These are phyloP conservation scores for Pisolithus tinctorius DNA, from an alignment of 768 basidiomycete genomes.

Conservation along the genomic window DNA sequence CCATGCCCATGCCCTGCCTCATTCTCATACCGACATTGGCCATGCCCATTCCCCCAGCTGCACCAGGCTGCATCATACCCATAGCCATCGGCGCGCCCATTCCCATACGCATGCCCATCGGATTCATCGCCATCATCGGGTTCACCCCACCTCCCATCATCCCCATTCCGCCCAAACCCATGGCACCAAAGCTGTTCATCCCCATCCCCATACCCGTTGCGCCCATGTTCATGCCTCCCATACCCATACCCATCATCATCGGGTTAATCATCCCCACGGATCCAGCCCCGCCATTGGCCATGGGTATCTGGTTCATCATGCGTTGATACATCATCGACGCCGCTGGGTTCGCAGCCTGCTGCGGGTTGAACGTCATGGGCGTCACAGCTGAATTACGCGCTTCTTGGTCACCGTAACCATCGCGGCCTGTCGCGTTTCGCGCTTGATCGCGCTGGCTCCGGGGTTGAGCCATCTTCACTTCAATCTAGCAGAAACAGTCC, in stretches of 20 bases:
- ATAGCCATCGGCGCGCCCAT: slow-evolving; percentile 28
- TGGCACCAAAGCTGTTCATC: slow-evolving; percentile 16
- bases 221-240: slow-evolving; percentile 38
- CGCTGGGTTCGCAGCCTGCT: slow-evolving; percentile 32
- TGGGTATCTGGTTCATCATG: slow-evolving; percentile 35
- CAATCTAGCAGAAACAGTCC: slow-evolving; percentile 44
- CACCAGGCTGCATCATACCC: slow-evolving; percentile 23
- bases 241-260: slow-evolving; percentile 42
- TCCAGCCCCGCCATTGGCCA: slow-evolving; percentile 34
- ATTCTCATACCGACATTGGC: slow-evolving; percentile 30
- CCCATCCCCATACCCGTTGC: slow-evolving; percentile 25
- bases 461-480: slow-evolving; percentile 77
- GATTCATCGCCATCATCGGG: slow-evolving; percentile 15
- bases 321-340: slow-evolving; percentile 29
- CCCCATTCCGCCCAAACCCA: slow-evolving; percentile 25
- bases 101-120: slow-evolving; percentile 18
- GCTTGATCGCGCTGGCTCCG: slow-evolving; percentile 55
- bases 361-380: slow-evolving; percentile 26
- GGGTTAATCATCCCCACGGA: slow-evolving; percentile 47
- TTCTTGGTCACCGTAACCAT: slow-evolving; percentile 29
- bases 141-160: slow-evolving; percentile 13
- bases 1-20: slow-evolving; percentile 30
- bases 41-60: slow-evolving; percentile 28
- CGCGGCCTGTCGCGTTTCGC: slow-evolving; percentile 26
- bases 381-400: slow-evolving; percentile 29